Evolutionary conservation across 371 early-diverging fungal species (phyloP), one percentile per base, ranked within the genome.

Genomic region (Mortierella sp.): DNA sequence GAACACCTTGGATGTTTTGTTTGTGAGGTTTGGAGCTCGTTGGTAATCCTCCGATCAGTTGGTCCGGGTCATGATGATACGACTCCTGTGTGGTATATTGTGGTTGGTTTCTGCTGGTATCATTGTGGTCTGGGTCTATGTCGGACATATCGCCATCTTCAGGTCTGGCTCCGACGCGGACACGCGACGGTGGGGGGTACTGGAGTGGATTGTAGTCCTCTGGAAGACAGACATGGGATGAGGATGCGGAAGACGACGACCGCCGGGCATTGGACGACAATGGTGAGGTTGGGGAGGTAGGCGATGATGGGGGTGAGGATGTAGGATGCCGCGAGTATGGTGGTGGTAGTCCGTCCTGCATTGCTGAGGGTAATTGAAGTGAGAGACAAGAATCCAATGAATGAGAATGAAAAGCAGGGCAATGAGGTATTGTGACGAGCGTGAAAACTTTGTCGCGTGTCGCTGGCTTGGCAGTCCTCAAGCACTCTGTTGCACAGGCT

Each of bases 121-220:
- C 30, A 15, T 44, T 11, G 9, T 76, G 60, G 0, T 56, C 64
- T 28, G 31, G 57, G 8, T 73, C 75, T 21, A 64, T 15, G 54
- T 72, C 72, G 0, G 72, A 72, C 26, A 53, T 58, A 51, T 72
- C 72, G 21, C 52, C 60, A 23, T 50, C 47, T 30, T 55, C 60
- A 23, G 21, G 56, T 15, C n/a, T 50, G 42, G 53, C 53, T 11
- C 70, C 66, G 1, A 62, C 64, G 1, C 70, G 64, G 44, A 69
- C 66, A 28, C 78, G 65, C 12, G 78, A 76, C 23, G 78, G 78
- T 8, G 78, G 78, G 5, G 78, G 78, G 55, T 76, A 76, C 19
- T 69, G 78, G 6, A 76, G 66, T 4, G 78, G 78, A 32, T 69
- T 70, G 51, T 76, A 76, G 51, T 76, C 62, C 8, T 76, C 78